A percentile compares a stretch with the other conserved stretches of the same genome.
Conservation (phyloP, 208 protist species). For the Crithidia thermophila region DNA sequence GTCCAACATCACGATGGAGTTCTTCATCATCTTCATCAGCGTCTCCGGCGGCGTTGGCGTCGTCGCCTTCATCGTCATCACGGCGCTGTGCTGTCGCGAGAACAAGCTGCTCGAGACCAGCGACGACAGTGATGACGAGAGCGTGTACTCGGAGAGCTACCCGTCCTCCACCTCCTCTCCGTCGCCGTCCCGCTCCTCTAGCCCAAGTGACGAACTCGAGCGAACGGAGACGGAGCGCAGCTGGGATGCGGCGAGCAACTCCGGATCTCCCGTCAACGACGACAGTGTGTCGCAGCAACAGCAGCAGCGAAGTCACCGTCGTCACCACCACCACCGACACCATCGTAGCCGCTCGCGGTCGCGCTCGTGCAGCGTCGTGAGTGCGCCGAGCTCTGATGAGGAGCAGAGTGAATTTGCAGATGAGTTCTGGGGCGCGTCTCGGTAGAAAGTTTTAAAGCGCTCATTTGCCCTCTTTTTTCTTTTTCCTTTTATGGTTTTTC, state of each 20-base stretch:
- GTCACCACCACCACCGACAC: not conserved
- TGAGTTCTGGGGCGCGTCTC: not conserved
- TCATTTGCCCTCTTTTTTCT: not conserved
- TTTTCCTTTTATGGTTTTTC: not conserved
- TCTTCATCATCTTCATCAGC: constrained; percentile 28
- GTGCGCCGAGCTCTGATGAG: constrained; percentile 2
- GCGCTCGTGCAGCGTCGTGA: not conserved
- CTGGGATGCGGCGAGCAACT: constrained; percentile 1
- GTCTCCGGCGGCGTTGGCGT: constrained; percentile 9
- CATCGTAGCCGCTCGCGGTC: not conserved
- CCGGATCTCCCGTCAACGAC: not conserved
- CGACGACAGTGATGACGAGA: constrained; percentile 19
- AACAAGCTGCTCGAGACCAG: constrained; percentile 29
- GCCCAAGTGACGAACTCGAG: not conserved
- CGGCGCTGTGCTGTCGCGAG: constrained; percentile 17
- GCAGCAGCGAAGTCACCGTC: not conserved
- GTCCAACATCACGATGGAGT: constrained; percentile 17
- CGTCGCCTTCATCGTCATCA: constrained; percentile 12
- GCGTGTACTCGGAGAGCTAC: constrained; percentile 7
- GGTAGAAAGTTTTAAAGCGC: not conserved
- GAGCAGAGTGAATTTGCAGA: not conserved
- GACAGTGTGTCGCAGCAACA: not conserved
- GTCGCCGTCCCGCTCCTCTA: not conserved
- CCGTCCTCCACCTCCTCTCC: not conserved
- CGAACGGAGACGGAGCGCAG: constrained; percentile 12